These are phyloP conservation scores for Chaetomiaceae sp. DNA, from an alignment of 2,329 filamentous ascomycete genomes.

Conservation along the genomic window DNA sequence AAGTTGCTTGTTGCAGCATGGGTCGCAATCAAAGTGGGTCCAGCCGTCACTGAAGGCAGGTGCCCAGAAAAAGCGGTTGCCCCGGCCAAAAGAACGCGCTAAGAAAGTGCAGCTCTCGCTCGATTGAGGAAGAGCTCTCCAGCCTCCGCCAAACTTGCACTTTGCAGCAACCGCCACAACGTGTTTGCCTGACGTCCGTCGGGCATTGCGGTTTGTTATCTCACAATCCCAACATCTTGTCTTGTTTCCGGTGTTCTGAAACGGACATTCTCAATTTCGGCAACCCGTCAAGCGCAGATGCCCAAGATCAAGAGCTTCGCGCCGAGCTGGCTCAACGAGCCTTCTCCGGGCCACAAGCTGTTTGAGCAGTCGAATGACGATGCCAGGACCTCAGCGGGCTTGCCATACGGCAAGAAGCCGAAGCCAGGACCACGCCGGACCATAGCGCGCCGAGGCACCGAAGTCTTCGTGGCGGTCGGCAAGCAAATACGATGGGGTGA, in stretches of 20 bases:
- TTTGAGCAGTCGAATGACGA: constrained; percentile 54
- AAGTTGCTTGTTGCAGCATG: neutral
- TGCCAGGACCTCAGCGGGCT: constrained; percentile 26
- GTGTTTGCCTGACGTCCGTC: neutral
- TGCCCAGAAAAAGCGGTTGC: constrained; percentile 11
- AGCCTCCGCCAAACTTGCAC: constrained; percentile 8
- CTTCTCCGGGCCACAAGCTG: constrained; percentile 71
- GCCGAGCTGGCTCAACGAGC: constrained; percentile 78
- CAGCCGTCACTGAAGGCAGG: neutral
- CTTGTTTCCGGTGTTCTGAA: neutral
- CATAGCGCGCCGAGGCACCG: constrained; percentile 76
- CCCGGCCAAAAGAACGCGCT: constrained; percentile 3
- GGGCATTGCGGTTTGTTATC: neutral
- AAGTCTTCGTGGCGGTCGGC: constrained; percentile 83
- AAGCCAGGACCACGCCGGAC: constrained; percentile 54
- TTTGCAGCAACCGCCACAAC: neutral
- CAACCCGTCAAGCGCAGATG: constrained; percentile 48
- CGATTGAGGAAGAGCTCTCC: neutral
- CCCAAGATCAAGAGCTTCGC: constrained; percentile 82
- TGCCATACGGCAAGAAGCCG: constrained; percentile 39
- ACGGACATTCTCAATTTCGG: neutral
- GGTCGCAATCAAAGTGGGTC: constrained; percentile 5
- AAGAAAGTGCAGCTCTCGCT: neutral
- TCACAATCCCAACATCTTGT: too few species aligned
- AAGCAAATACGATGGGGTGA: constrained; percentile 92